Conservation (phyloP, 164 flowering plant species). For the Umbellularia californica region DNA sequence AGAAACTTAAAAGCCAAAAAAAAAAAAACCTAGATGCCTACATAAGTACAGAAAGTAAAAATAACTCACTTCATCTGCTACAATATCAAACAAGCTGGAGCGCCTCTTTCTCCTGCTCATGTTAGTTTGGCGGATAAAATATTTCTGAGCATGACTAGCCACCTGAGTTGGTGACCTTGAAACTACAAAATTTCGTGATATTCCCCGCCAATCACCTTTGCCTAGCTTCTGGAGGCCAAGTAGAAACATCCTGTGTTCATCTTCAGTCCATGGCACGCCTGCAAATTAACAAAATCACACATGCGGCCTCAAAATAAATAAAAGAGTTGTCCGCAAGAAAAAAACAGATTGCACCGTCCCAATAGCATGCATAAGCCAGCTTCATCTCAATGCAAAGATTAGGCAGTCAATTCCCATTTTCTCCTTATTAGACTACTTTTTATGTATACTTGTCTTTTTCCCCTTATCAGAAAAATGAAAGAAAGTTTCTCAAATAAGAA, state of each 20-base stretch:
- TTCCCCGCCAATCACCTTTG: slow-evolving; percentile 97
- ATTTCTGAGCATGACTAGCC: slow-evolving; percentile 92
- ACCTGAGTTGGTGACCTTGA: slow-evolving; percentile 90
- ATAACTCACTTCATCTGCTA: slow-evolving; percentile 66
- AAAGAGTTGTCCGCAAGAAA: not conserved
- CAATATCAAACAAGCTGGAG: slow-evolving; percentile 80
- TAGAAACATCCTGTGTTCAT: slow-evolving; percentile 87
- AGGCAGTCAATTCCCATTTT: too few species aligned
- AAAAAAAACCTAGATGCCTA: not conserved
- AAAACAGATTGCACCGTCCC: not conserved
- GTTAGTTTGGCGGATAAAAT: slow-evolving; percentile 76
- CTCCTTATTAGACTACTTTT: too few species aligned
- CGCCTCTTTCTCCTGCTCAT: slow-evolving; percentile 78
- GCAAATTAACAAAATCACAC: slow-evolving; percentile 14
- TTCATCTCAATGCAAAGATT: not conserved
- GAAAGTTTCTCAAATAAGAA: too few species aligned
- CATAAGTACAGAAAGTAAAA: not conserved
- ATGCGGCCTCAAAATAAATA: not conserved
- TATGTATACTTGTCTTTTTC: too few species aligned
- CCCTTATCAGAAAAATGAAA: too few species aligned
- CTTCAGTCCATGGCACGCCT: slow-evolving; percentile 94
- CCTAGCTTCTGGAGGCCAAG: slow-evolving; percentile 87
- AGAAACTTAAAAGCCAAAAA: too few species aligned
- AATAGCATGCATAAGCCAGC: not conserved
- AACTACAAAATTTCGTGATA: slow-evolving; percentile 76